phyloP scores from a whole-genome alignment of 768 basidiomycete species.

The Lactarius trivialis region DNA sequence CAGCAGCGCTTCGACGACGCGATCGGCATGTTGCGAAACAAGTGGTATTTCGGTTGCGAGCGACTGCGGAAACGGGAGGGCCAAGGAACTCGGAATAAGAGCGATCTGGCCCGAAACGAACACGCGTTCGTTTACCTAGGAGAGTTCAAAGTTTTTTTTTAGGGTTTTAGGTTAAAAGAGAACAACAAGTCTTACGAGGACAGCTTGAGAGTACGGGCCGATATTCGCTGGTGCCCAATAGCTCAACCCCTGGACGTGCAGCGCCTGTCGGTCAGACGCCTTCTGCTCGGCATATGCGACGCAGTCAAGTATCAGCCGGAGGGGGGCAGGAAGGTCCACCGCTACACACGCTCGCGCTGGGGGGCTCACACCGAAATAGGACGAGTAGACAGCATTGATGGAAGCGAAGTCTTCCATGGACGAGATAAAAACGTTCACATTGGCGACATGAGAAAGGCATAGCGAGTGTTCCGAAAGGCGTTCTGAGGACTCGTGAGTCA shows the following conservation, averaged over 20 bases:
- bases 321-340: slow-evolving; percentile 53
- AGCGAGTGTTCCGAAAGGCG: slow-evolving; percentile 45
- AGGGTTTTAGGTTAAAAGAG: neutral
- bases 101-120: slow-evolving; percentile 96
- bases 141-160: neutral
- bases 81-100: slow-evolving; percentile 66
- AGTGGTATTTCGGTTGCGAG: slow-evolving; percentile 64
- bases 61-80: slow-evolving; percentile 54
- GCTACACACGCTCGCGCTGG: slow-evolving; percentile 94
- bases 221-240: slow-evolving; percentile 99
- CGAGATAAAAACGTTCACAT: slow-evolving; percentile 78
- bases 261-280: slow-evolving; percentile 49
- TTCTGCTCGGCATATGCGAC: slow-evolving; percentile 53
- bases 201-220: slow-evolving; percentile 94
- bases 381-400: slow-evolving; percentile 73
- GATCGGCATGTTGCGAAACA: slow-evolving; percentile 69
- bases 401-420: slow-evolving; percentile 73
- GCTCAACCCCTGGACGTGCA: slow-evolving; percentile 93
- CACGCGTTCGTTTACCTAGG: slow-evolving; percentile 64
- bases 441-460: slow-evolving; percentile 52
- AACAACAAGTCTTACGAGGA: slow-evolving; percentile 48
- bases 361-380: slow-evolving; percentile 85
- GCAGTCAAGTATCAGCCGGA: slow-evolving; percentile 67
- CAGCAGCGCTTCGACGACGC: slow-evolving; percentile 60
- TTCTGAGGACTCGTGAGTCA: slow-evolving; percentile 34